phyloP scores from a whole-genome alignment of 306 rosid species.

The Parietaria judaica region DNA sequence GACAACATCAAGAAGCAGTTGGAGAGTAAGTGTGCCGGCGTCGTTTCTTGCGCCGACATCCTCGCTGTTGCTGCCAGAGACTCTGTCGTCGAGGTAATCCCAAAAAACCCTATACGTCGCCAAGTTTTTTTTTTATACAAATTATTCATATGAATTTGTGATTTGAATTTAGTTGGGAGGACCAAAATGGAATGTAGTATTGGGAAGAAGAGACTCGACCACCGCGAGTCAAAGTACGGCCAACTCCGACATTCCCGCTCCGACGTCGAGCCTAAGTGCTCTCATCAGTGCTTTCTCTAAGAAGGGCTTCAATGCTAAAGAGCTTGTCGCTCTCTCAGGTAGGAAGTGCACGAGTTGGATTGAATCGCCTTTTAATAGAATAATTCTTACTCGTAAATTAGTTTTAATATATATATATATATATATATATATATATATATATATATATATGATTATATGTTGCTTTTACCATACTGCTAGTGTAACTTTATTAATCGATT shows the following conservation, averaged over 20 bases:
- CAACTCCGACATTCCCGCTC: conserved; percentile 43
- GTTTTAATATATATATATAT: too few species aligned
- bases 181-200: conserved; percentile 32
- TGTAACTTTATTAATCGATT: too few species aligned
- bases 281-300: conserved; percentile 44
- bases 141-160: not conserved
- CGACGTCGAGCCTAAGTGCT: conserved; percentile 22
- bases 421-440: too few species aligned
- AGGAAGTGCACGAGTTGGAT: too few species aligned
- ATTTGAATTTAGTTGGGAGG: conserved; percentile 44
- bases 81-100: conserved; percentile 40
- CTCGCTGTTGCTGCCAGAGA: conserved; percentile 56
- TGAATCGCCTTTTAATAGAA: not conserved
- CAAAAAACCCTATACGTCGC: not conserved
- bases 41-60: conserved; percentile 64
- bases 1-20: conserved; percentile 43
- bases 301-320: conserved; percentile 41
- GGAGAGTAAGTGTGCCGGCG: conserved; percentile 38
- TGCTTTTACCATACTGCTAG: too few species aligned
- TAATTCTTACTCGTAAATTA: not conserved
- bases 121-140: too few species aligned
- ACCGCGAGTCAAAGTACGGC: conserved; percentile 48
- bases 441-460: too few species aligned
- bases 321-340: conserved; percentile 69
- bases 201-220: conserved; percentile 74